Evolutionary conservation across 257 asterid genomes (phyloP).

Genomic region (Plectranthus barbatus): DNA sequence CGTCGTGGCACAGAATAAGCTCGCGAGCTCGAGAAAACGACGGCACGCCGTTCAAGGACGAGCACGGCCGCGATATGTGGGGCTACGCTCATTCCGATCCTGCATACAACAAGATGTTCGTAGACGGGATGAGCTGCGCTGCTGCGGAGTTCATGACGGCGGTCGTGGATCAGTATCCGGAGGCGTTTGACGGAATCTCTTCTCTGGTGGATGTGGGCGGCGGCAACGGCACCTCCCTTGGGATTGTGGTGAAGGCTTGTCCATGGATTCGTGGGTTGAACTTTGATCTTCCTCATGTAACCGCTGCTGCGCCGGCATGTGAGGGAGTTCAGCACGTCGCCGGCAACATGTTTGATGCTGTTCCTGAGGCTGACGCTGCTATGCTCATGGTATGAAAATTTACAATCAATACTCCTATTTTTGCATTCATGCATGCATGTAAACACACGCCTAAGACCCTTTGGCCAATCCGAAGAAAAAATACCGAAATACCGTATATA

Average conservation of each 20-base stretch:
- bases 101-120: constrained; percentile 29
- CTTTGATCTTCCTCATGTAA: constrained; percentile 55
- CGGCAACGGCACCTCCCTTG: constrained; percentile 52
- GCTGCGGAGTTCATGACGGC: constrained; percentile 26
- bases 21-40: background rate
- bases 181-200: too few relatives aligned
- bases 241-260: constrained; percentile 32
- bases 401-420: too few relatives aligned
- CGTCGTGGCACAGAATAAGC: constrained; percentile 53
- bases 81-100: constrained; percentile 15
- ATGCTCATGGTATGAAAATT: constrained; percentile 41
- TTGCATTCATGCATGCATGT: too few relatives aligned
- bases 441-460: too few relatives aligned
- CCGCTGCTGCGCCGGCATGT: constrained; percentile 20
- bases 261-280: constrained; percentile 49
- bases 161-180: constrained; percentile 60
- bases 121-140: constrained; percentile 42
- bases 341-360: constrained; percentile 51
- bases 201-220: too few relatives aligned
- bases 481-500: too few relatives aligned
- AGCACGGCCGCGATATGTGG: constrained; percentile 42
- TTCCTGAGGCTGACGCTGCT: constrained; percentile 63
- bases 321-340: constrained; percentile 40
- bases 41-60: constrained; percentile 26
- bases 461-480: too few relatives aligned